Conservation (phyloP, 257 asterid genomes). For the Scutellaria galericulata region DNA sequence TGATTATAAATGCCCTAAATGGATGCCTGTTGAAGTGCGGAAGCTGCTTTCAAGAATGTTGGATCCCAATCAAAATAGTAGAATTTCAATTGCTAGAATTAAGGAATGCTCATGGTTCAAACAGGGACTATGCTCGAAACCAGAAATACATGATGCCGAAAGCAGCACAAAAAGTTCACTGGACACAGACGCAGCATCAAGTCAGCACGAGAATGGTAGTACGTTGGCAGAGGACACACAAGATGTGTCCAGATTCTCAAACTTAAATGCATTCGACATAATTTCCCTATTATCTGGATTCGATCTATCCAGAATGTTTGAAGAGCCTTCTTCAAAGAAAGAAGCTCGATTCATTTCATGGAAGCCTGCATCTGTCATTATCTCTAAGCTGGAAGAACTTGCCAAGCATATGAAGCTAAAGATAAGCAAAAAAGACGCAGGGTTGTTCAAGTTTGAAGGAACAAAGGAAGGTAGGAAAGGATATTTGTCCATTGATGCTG, state of each 20-base stretch:
- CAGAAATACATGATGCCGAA: constrained; percentile 37
- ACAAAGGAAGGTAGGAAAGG: constrained; percentile 79
- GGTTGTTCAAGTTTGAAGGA: constrained; percentile 75
- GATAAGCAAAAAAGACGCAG: constrained; percentile 64
- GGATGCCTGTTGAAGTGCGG: constrained; percentile 69
- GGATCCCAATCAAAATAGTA: constrained; percentile 73
- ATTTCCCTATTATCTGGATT: constrained; percentile 78
- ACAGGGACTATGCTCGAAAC: constrained; percentile 47
- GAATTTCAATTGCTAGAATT: constrained; percentile 67
- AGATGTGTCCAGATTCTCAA: constrained; percentile 44
- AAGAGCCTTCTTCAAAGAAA: constrained; percentile 56
- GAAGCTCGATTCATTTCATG: constrained; percentile 77
- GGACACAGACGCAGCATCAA: constrained; percentile 29
- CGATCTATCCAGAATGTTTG: constrained; percentile 73
- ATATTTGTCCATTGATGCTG: constrained; percentile 63
- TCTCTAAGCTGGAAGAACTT: constrained; percentile 73
- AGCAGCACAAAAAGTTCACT: constrained; percentile 41
- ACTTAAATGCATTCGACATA: constrained; percentile 80
- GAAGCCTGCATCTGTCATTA: constrained; percentile 64
- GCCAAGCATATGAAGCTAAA: constrained; percentile 69
- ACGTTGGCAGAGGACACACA: constrained; percentile 29
- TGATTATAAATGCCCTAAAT: constrained; percentile 70
- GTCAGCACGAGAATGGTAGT: not conserved
- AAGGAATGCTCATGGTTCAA: constrained; percentile 67
- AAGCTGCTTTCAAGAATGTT: constrained; percentile 60